phyloP scores from a whole-genome alignment of 768 basidiomycete species.

The Mycena haematopus region DNA sequence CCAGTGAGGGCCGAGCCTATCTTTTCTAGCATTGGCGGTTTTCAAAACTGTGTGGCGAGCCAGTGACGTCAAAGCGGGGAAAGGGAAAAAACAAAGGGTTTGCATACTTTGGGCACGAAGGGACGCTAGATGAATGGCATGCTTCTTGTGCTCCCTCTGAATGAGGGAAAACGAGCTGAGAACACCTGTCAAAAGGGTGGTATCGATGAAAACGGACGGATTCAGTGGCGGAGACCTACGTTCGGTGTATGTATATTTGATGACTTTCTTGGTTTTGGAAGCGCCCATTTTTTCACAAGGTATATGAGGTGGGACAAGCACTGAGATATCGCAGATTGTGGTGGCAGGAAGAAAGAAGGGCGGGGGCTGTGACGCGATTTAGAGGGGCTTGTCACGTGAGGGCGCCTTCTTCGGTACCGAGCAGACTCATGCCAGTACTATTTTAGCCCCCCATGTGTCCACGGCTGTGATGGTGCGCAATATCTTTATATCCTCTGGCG shows the following conservation, averaged over 20 bases:
- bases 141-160: slow-evolving; percentile 52
- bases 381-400: slow-evolving; percentile 17
- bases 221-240: slow-evolving; percentile 41
- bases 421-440: not conserved
- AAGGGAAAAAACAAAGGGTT: not conserved
- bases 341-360: slow-evolving; percentile 23
- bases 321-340: slow-evolving; percentile 20
- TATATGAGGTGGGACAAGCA: not conserved
- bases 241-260: slow-evolving; percentile 48
- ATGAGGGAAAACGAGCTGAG: slow-evolving; percentile 51
- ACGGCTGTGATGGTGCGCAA: not conserved
- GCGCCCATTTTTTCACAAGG: slow-evolving; percentile 38
- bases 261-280: slow-evolving; percentile 37
- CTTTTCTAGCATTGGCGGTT: slow-evolving; percentile 49
- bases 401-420: slow-evolving; percentile 14
- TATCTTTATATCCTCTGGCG: not conserved
- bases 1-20: slow-evolving; percentile 57
- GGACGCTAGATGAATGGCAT: slow-evolving; percentile 52
- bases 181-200: slow-evolving; percentile 44
- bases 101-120: slow-evolving; percentile 51
- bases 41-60: slow-evolving; percentile 46
- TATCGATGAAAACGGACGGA: slow-evolving; percentile 1
- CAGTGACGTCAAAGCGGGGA: not conserved
- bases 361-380: slow-evolving; percentile 20
- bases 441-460: slow-evolving; percentile 5